These are phyloP conservation scores for Dictyostelium discoideum DNA, from an alignment of 78 protist genomes.

Conservation along the genomic window DNA sequence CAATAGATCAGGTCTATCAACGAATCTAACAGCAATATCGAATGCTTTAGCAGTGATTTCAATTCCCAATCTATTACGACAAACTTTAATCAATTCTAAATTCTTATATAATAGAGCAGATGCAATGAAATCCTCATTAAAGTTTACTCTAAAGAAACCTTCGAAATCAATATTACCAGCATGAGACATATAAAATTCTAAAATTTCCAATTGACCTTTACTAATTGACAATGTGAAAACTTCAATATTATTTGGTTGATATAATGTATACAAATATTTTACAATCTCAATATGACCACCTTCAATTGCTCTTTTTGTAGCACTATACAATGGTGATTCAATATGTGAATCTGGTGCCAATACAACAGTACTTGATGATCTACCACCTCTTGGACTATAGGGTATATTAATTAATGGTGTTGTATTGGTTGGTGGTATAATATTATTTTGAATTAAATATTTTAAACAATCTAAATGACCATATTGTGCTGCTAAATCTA, in stretches of 20 bases:
- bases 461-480: constrained; percentile 9
- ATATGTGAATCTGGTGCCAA: neutral
- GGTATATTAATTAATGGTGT: neutral
- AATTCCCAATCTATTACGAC: neutral
- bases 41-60: neutral
- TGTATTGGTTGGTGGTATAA: neutral
- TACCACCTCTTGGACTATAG: constrained; percentile 9
- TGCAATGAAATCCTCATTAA: neutral
- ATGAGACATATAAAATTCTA: neutral
- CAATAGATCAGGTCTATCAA: neutral
- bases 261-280: neutral
- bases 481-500: constrained; percentile 15
- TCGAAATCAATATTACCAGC: neutral
- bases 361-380: neutral
- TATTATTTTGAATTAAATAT: constrained; percentile 15
- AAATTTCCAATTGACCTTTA: constrained; percentile 1
- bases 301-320: neutral
- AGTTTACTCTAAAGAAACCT: neutral
- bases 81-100: neutral
- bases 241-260: neutral
- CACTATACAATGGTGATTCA: neutral
- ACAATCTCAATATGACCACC: constrained; percentile 34
- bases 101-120: neutral
- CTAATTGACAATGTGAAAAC: neutral
- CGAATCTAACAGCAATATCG: neutral